phyloP scores from a whole-genome alignment of 2,329 filamentous ascomycete species.

The Talaromyces sp. region DNA sequence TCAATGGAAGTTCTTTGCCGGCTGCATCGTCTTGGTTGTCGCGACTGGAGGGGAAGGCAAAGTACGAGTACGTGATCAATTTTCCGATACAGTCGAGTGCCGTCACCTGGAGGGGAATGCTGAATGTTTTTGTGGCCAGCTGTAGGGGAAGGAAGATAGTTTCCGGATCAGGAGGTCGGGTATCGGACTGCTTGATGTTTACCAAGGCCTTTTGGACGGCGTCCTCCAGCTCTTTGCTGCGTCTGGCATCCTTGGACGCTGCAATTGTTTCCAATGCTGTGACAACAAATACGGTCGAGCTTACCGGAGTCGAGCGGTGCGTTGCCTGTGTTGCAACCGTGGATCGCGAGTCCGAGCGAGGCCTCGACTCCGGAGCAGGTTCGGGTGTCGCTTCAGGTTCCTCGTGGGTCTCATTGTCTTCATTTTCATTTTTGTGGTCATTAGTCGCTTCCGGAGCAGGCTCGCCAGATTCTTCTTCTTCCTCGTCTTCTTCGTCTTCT shows the following conservation, averaged over 20 bases:
- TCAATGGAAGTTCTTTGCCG: slow-evolving; percentile 64
- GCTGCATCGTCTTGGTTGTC: slow-evolving; percentile 21
- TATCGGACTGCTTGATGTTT: slow-evolving; percentile 80
- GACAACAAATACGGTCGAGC: slow-evolving; percentile 92
- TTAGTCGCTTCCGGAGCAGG: slow-evolving; percentile 12
- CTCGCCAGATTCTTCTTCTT: not conserved
- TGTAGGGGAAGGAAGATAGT: slow-evolving; percentile 87
- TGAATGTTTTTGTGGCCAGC: slow-evolving; percentile 81
- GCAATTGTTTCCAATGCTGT: slow-evolving; percentile 90
- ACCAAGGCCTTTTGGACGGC: slow-evolving; percentile 74
- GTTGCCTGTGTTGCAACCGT: slow-evolving; percentile 51
- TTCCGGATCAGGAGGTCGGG: slow-evolving; percentile 80
- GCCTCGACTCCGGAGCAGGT: slow-evolving; percentile 29
- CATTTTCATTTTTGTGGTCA: slow-evolving; percentile 1
- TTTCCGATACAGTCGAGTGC: slow-evolving; percentile 98
- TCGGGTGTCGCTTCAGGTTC: slow-evolving; percentile 18
- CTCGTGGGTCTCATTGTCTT: not conserved
- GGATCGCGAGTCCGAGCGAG: slow-evolving; percentile 58
- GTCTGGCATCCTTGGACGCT: slow-evolving; percentile 83
- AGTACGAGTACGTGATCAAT: slow-evolving; percentile 98
- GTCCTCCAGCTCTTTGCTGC: slow-evolving; percentile 78
- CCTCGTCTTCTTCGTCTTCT: slow-evolving; percentile 13
- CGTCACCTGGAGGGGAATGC: slow-evolving; percentile 78
- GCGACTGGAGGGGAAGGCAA: slow-evolving; percentile 63
- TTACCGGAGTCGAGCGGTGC: slow-evolving; percentile 63